Conservation (phyloP, 2,329 filamentous ascomycete species). For the Dactylella cylindrospora region DNA sequence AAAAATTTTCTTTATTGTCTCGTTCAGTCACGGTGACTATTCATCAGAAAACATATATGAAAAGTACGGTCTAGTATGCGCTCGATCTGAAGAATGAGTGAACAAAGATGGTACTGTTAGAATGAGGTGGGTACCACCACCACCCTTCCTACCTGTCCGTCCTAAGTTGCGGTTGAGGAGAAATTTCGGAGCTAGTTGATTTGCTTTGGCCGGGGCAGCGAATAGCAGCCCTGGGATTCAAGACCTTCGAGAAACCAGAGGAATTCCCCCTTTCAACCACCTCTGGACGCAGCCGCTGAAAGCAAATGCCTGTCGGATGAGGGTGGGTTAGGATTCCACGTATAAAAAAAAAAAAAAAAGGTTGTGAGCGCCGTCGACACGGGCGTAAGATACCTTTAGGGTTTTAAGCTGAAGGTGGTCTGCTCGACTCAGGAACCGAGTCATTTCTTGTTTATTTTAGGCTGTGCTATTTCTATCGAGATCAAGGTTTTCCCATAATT, state of each 20-base stretch:
- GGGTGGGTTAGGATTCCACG: no score
- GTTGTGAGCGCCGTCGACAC: no score
- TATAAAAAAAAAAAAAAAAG: no score
- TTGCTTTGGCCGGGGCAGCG: conserved; percentile 28
- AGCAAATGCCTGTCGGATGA: no score
- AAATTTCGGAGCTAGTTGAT: conserved; percentile 37
- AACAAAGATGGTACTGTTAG: no score
- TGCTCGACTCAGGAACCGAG: no score
- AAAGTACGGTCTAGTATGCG: background rate
- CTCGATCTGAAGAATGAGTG: no score
- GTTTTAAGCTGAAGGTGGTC: no score
- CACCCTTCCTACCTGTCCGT: background rate
- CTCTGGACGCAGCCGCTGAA: no score
- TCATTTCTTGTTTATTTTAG: background rate
- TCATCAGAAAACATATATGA: background rate
- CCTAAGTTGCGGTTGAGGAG: conserved; percentile 12
- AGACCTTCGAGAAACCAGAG: conserved; percentile 17
- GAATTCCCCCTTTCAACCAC: conserved; percentile 24
- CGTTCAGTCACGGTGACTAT: conserved; percentile 10
- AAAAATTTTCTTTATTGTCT: conserved; percentile 11
- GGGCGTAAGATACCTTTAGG: no score
- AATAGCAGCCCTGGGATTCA: conserved; percentile 27
- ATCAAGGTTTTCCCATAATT: background rate
- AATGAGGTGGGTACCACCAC: background rate
- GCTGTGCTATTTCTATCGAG: background rate